Percentiles rank a stretch among this genome's conserved stretches.
phyloP scores from a whole-genome alignment of 257 asterid genomes.

The Solanum boliviense region DNA sequence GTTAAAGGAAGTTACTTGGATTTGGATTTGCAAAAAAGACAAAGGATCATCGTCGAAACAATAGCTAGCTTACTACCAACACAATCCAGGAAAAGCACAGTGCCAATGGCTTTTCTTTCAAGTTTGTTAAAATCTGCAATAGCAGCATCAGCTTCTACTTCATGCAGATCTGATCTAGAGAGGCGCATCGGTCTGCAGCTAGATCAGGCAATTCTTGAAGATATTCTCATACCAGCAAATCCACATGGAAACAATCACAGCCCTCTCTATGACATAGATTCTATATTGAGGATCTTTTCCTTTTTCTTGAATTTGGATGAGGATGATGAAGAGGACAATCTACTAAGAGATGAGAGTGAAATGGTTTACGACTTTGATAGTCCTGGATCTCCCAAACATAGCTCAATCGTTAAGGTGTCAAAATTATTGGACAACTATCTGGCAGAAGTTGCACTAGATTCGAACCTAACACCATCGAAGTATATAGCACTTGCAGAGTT shows the following conservation, averaged over 20 bases:
- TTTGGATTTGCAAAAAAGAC: constrained; percentile 53
- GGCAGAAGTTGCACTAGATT: constrained; percentile 72
- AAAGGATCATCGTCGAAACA: constrained; percentile 56
- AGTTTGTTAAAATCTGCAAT: constrained; percentile 64
- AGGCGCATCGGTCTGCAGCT: constrained; percentile 76
- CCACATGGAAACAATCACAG: constrained; percentile 38
- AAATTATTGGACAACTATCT: constrained; percentile 70
- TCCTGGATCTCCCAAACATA: constrained; percentile 90
- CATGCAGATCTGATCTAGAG: constrained; percentile 84
- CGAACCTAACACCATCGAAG: constrained; percentile 60
- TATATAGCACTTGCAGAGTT: constrained; percentile 61
- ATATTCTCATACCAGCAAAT: constrained; percentile 59
- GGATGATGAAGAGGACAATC: constrained; percentile 65
- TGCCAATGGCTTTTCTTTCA: constrained; percentile 87
- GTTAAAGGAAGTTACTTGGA: constrained; percentile 38
- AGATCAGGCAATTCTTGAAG: constrained; percentile 93
- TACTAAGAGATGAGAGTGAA: constrained; percentile 50
- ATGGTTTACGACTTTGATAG: constrained; percentile 73
- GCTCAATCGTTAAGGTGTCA: constrained; percentile 78
- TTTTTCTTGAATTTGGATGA: constrained; percentile 74
- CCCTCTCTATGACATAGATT: constrained; percentile 63
- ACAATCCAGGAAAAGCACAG: constrained; percentile 67
- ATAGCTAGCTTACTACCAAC: constrained; percentile 57
- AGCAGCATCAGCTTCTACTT: constrained; percentile 50
- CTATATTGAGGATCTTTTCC: constrained; percentile 66